phyloP scores from a whole-genome alignment of 805 yeast species.

The Cyberlindnera americana region DNA sequence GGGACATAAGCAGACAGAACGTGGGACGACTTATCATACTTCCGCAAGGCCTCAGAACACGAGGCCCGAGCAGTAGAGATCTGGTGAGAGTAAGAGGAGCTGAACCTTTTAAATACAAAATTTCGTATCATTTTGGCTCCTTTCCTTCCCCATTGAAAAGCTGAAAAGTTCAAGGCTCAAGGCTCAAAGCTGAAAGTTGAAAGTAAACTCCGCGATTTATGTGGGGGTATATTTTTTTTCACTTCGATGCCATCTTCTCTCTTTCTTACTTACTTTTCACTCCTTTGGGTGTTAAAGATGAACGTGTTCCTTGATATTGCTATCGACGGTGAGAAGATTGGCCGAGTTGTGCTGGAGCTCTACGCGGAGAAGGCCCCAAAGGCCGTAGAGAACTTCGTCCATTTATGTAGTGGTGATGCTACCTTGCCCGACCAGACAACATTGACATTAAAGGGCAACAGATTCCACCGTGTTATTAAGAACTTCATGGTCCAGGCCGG shows the following conservation, averaged over 20 bases:
- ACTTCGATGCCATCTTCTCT: not conserved
- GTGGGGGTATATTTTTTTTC: not conserved
- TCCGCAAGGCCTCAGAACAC: conserved; percentile 7
- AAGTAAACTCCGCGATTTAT: not conserved
- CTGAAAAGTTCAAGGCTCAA: not conserved
- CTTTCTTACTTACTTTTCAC: not conserved
- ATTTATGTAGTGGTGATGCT: conserved; percentile 40
- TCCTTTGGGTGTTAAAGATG: not conserved
- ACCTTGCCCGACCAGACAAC: conserved; percentile 21
- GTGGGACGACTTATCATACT: conserved; percentile 58
- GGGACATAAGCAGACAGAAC: conserved; percentile 70
- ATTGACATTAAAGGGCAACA: conserved; percentile 39
- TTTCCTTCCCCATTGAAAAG: no score
- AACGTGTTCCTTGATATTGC: conserved; percentile 48
- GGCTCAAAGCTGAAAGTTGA: no score
- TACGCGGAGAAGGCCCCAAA: conserved; percentile 49
- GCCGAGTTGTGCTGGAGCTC: conserved; percentile 62
- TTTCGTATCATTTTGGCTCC: not conserved
- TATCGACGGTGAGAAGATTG: conserved; percentile 40
- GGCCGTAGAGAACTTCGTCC: conserved; percentile 47
- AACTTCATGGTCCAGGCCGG: conserved; percentile 75
- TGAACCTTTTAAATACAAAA: not conserved
- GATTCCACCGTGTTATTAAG: conserved; percentile 60
- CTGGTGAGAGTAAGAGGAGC: conserved; percentile 9
- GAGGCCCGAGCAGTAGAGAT: conserved; percentile 10